Percentiles rank a stretch among this genome's conserved stretches.
Evolutionary conservation across 1,284 basidiomycete species (phyloP).

Genomic region (Laetiporus sulphureus): DNA sequence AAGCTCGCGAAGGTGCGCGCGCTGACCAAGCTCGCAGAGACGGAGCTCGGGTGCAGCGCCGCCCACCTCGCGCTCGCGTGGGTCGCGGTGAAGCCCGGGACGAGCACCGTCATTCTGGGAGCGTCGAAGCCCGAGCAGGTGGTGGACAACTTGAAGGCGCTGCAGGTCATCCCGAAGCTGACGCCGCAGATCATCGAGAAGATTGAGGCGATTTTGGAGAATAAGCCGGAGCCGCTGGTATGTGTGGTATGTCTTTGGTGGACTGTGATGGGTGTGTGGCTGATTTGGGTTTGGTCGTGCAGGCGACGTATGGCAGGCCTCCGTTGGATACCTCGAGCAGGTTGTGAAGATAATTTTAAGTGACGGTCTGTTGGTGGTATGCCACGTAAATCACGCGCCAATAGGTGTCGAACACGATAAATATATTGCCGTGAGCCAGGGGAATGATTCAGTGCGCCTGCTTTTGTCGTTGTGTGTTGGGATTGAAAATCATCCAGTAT

Average conservation of each 20-base stretch:
- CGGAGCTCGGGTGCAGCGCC: slow-evolving; percentile 49
- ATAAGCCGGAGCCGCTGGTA: slow-evolving; percentile 34
- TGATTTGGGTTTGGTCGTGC: background rate
- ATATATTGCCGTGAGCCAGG: too few relatives aligned
- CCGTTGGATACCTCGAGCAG: background rate
- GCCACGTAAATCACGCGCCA: too few relatives aligned
- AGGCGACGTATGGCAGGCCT: background rate
- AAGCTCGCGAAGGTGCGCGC: slow-evolving; percentile 66
- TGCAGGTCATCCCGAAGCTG: slow-evolving; percentile 66
- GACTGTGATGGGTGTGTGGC: background rate
- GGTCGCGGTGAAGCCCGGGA: slow-evolving; percentile 60
- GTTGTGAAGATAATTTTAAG: too few relatives aligned
- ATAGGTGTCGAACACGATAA: too few relatives aligned
- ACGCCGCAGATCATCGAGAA: slow-evolving; percentile 56
- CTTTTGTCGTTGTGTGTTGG: too few relatives aligned
- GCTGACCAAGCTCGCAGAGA: slow-evolving; percentile 61
- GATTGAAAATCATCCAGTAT: too few relatives aligned
- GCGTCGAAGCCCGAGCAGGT: slow-evolving; percentile 53
- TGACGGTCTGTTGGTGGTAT: too few relatives aligned
- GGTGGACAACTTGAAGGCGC: slow-evolving; percentile 61
- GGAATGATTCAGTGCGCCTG: too few relatives aligned
- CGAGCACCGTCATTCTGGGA: slow-evolving; percentile 52
- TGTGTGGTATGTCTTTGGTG: slow-evolving; percentile 15
- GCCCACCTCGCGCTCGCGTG: slow-evolving; percentile 68
- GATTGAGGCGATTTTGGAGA: slow-evolving; percentile 61